phyloP scores from a whole-genome alignment of 2,329 filamentous ascomycete species.

The Clonostachys sp. region DNA sequence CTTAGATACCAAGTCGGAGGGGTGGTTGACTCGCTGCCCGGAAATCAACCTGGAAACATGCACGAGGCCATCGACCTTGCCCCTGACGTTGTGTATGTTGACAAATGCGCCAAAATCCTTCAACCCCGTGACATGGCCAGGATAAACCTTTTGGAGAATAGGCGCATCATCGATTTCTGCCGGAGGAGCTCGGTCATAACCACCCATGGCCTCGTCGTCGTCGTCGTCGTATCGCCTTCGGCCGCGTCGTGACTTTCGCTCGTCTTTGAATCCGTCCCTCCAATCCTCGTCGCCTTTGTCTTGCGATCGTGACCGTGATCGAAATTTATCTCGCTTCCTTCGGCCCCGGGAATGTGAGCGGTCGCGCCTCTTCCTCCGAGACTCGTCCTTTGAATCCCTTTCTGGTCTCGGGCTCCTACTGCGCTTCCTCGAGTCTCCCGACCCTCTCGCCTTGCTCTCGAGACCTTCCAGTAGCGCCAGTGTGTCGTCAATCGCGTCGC shows the following conservation, averaged over 20 bases:
- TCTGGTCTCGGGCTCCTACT: slow-evolving; percentile 51
- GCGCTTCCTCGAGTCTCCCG: slow-evolving; percentile 48
- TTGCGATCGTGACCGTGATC: slow-evolving; percentile 30
- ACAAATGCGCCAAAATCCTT: slow-evolving; percentile 97
- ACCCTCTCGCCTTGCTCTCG: slow-evolving; percentile 57
- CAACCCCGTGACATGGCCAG: slow-evolving; percentile 83
- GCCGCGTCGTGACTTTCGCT: slow-evolving; percentile 23
- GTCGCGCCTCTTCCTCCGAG: slow-evolving; percentile 32
- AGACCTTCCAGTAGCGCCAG: slow-evolving; percentile 86
- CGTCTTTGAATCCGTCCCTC: slow-evolving; percentile 24
- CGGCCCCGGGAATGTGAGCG: slow-evolving; percentile 37
- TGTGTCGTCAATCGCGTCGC: slow-evolving; percentile 83
- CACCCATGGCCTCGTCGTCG: slow-evolving; percentile 22
- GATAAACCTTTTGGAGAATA: slow-evolving; percentile 80
- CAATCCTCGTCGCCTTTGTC: slow-evolving; percentile 40
- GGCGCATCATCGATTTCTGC: slow-evolving; percentile 79
- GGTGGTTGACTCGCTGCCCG: slow-evolving; percentile 84
- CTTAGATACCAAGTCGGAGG: slow-evolving; percentile 76
- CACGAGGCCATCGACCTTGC: slow-evolving; percentile 88
- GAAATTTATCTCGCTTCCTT: slow-evolving; percentile 22
- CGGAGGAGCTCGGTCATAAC: slow-evolving; percentile 59
- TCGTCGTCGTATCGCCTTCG: slow-evolving; percentile 33
- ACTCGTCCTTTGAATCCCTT: slow-evolving; percentile 36
- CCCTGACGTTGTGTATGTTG: slow-evolving; percentile 79
- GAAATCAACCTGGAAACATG: slow-evolving; percentile 87